phyloP scores from a whole-genome alignment of 1,139 yeast genomes.

The Pichia sp. region DNA sequence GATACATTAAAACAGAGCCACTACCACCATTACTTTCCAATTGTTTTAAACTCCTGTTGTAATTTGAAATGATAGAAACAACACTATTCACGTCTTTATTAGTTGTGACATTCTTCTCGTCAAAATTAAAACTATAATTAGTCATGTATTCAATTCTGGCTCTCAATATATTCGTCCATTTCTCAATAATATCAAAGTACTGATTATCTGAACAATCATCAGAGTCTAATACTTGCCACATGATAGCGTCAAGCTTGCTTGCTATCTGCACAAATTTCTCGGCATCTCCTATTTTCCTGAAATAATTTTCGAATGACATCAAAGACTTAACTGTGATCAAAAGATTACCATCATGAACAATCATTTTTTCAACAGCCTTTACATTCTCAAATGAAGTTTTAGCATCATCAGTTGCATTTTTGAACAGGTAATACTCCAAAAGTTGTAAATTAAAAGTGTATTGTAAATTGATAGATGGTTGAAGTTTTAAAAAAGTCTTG shows the following conservation, averaged over 20 bases:
- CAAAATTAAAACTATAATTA: not conserved
- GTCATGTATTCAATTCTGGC: not conserved
- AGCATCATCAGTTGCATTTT: slow-evolving; percentile 9
- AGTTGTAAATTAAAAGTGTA: slow-evolving; percentile 16
- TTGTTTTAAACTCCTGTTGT: not conserved
- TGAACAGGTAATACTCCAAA: slow-evolving; percentile 14
- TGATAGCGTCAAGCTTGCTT: not conserved
- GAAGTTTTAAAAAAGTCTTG: slow-evolving; percentile 28
- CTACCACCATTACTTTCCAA: not conserved
- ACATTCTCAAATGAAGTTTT: slow-evolving; percentile 8
- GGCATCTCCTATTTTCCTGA: slow-evolving; percentile 6
- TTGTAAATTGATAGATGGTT: slow-evolving; percentile 26
- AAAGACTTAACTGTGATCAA: slow-evolving; percentile 1
- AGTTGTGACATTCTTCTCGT: not conserved
- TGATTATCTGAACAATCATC: not conserved
- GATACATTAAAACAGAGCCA: not conserved
- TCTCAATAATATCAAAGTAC: not conserved
- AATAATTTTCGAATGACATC: slow-evolving; percentile 5
- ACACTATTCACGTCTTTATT: not conserved
- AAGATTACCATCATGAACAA: slow-evolving; percentile 3
- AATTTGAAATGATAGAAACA: not conserved
- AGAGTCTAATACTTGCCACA: not conserved
- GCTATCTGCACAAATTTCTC: not conserved
- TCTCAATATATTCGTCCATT: not conserved
- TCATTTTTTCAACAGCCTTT: slow-evolving; percentile 3